phyloP scores from a whole-genome alignment of 2,329 filamentous ascomycete genomes.

The Alternaria ventricosa region DNA sequence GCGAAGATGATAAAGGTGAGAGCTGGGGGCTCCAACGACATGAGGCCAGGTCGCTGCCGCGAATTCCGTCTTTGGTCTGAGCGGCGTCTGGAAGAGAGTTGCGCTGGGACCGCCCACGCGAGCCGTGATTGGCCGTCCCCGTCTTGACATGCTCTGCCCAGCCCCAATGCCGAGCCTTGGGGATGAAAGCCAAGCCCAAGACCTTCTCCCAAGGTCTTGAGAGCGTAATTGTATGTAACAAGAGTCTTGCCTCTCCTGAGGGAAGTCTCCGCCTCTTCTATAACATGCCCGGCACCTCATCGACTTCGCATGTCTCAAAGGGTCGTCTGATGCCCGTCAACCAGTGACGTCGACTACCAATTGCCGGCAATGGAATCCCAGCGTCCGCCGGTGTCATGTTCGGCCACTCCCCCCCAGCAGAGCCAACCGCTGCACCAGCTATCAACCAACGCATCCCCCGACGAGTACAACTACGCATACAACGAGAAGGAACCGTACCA shows the following conservation, averaged over 20 bases:
- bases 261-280: slow-evolving; percentile 35
- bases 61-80: slow-evolving; percentile 35
- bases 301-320: slow-evolving; percentile 20
- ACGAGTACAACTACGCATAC: slow-evolving; percentile 26
- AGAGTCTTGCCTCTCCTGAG: slow-evolving; percentile 44
- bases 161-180: slow-evolving; percentile 37
- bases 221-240: slow-evolving; percentile 41
- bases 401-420: slow-evolving; percentile 31
- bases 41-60: slow-evolving; percentile 25
- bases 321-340: slow-evolving; percentile 35
- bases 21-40: slow-evolving; percentile 8
- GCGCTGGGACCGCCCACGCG: slow-evolving; percentile 5
- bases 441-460: slow-evolving; percentile 11
- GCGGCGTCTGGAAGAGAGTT: slow-evolving; percentile 16
- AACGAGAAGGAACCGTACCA: slow-evolving; percentile 34
- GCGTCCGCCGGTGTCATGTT: slow-evolving; percentile 35
- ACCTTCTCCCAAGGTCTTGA: slow-evolving; percentile 41
- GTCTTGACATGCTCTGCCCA: slow-evolving; percentile 22
- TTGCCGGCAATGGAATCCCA: slow-evolving; percentile 43
- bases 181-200: slow-evolving; percentile 41
- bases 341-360: slow-evolving; percentile 28
- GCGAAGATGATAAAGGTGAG: neutral
- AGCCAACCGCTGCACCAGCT: slow-evolving; percentile 19
- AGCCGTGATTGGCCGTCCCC: slow-evolving; percentile 31
- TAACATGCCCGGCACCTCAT: slow-evolving; percentile 44